Evolutionary conservation across 495 filamentous ascomycete genomes (phyloP), one percentile per base, ranked within the genome.

Genomic region (Astrocystis sublimbata): DNA sequence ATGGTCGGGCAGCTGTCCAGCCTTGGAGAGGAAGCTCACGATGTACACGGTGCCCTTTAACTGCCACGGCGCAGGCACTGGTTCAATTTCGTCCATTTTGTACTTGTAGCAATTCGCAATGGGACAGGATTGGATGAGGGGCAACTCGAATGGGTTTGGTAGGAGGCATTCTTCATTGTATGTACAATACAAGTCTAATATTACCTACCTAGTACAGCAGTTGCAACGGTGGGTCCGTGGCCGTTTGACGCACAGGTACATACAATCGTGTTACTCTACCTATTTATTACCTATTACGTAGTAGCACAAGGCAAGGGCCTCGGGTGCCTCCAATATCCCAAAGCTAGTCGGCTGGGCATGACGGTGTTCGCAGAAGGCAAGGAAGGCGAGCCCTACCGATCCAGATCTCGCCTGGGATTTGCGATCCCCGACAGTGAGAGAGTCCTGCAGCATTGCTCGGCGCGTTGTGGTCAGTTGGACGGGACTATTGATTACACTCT

Each of bases 31-130:
- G 41, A 67, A 70, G n/a, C 62, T 70, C n/a, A 66, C 65, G n/a
- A 73, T 64, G 68, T 76, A 79, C n/a, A 70, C 62, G 6, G 69
- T 72, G 21, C 66, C 69, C 64, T 76, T 78, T 45, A 72, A 66
- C 10, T 71, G 71, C 79, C 79, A 81, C 17, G 76, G 73, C 2
- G 76, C 65, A n/a, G 75, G 75, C 3, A 62, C 58, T 10, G 47
- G 55, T 12, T 51, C 26, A 43, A 74, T 65, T n/a, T 52, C n/a
- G 40, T 47, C 38, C 60, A 57, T 49, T 19, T 36, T 9, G 9
- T 17, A 1, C 10, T 36, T 10, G 2, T 28, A 19, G 21, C 40
- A 24, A 33, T 24, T 1, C 19, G 36, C 2, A 12, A 31, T 1
- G 28, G 26, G 17, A 4, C 21, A 9, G 7, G n/a, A 51, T 51